Evolutionary conservation across 192 early-diverging fungal genomes (phyloP), one percentile per base, ranked within the genome.

Genomic region (Backusella psychrophila): DNA sequence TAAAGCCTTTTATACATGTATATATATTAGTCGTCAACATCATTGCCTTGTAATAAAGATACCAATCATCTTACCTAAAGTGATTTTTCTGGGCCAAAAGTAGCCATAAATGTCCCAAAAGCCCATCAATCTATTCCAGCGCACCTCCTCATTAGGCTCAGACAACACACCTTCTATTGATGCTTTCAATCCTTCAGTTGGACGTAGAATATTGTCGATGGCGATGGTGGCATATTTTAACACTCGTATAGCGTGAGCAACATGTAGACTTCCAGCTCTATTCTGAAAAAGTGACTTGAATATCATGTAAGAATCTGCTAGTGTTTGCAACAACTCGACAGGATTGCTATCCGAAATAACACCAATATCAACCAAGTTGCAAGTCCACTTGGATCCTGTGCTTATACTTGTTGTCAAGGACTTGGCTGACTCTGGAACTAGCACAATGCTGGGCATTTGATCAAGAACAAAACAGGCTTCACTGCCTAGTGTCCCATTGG

Each of bases 401-500:
- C 59, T 34, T 5, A 71, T 46, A 6, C 5, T 17, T 23, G 75
- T 39, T 29, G 46, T 33, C 21, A 49, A 59, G 2, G 52, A 34
- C 2, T 76, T 29, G 26, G 56, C 12, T 29, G 56, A 44, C 11
- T 69, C n/a, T 17, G 35, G n/a, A 35, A 76, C 11, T 26, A 34
- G 7, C 2, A 34, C 53, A 41, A 76, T 71, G 11, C 19, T 9
- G 14, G 75, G 75, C 44, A 70, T 53, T n/a, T 59, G 31, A 23
- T 53, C 29, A 15, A 70, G 75, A 12, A 76, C 75, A 68, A 76
- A 76, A 4, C 75, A 76, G 15, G 69, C 41, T 29, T 49, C 39
- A 11, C 69, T 56, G 38, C 68, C 75, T 6, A 70, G 12, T 15
- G 23, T 33, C 1, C 75, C 75, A 12, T 68, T 53, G 7, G 66